phyloP scores from a whole-genome alignment of 345 rosid genomes.

The Eucalyptus regnans region DNA sequence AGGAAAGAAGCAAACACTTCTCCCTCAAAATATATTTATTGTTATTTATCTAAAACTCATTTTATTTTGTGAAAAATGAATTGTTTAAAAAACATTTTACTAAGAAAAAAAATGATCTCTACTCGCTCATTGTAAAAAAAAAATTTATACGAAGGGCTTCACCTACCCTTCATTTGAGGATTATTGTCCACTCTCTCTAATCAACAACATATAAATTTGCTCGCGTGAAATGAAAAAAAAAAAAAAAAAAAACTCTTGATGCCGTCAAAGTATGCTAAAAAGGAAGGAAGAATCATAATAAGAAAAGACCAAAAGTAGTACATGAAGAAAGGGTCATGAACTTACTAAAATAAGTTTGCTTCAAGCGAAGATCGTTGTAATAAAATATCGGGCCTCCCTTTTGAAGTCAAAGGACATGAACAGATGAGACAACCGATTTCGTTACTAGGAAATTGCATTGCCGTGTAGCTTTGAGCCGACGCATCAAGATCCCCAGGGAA shows the following conservation, averaged over 20 bases:
- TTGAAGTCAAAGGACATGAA: not conserved
- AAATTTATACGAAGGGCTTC: not conserved
- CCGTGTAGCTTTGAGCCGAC: not conserved
- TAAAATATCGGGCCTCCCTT: not conserved
- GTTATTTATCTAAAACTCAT: accelerated
- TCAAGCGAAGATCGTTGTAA: not conserved
- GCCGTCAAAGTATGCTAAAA: not conserved
- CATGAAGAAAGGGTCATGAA: not conserved
- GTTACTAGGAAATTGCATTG: not conserved
- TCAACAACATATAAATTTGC: accelerated
- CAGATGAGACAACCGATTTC: not conserved
- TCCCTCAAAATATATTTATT: not conserved
- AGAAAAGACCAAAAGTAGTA: not conserved
- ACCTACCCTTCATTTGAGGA: not conserved
- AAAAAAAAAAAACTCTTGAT: accelerated
- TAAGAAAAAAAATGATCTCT: not conserved
- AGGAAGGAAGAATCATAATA: not conserved
- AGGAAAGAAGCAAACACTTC: not conserved
- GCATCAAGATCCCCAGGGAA: not conserved
- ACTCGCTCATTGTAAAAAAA: accelerated
- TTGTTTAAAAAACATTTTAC: not conserved
- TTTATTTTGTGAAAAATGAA: not conserved
- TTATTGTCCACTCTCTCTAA: not conserved
- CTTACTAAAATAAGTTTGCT: not conserved
- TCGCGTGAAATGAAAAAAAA: accelerated